Evolutionary conservation across 1,284 basidiomycete species (phyloP).

Genomic region (Naganishia sp.): DNA sequence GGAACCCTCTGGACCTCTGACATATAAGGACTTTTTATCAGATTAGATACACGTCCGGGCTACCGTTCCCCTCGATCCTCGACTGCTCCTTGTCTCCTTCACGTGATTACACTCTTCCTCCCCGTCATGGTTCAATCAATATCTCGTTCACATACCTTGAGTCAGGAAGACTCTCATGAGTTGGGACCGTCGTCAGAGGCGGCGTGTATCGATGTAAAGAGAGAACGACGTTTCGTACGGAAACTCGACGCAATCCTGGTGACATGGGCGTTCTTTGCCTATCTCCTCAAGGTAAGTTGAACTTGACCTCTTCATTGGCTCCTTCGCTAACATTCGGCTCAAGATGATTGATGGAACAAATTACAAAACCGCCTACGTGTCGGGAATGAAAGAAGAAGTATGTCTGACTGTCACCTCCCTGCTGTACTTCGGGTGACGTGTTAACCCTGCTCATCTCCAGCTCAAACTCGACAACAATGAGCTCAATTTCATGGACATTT

Average conservation of each 20-base stretch:
- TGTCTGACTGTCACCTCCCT: constrained; percentile 55
- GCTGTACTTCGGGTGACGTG: not conserved
- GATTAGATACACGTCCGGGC: too few relatives aligned
- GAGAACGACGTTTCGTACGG: constrained; percentile 40
- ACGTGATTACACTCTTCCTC: too few relatives aligned
- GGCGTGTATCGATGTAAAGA: constrained; percentile 1
- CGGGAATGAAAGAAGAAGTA: constrained; percentile 74
- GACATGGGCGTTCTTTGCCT: constrained; percentile 39
- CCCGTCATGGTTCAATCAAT: too few relatives aligned
- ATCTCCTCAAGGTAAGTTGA: constrained; percentile 22
- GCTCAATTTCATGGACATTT: constrained; percentile 58
- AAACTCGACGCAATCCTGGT: constrained; percentile 46
- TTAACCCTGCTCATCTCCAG: not conserved
- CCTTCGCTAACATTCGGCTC: constrained; percentile 34
- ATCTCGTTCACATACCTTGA: too few relatives aligned
- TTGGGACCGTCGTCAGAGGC: too few relatives aligned
- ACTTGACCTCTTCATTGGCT: not conserved
- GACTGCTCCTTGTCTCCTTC: too few relatives aligned
- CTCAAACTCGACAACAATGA: constrained; percentile 58
- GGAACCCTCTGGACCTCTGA: too few relatives aligned
- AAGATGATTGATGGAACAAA: constrained; percentile 39
- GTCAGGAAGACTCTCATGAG: too few relatives aligned
- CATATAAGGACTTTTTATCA: too few relatives aligned
- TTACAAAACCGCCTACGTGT: constrained; percentile 58
- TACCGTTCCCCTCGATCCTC: too few relatives aligned